Evolutionary conservation across 1,284 basidiomycete genomes (phyloP).

Genomic region (Ustilago trichophora): DNA sequence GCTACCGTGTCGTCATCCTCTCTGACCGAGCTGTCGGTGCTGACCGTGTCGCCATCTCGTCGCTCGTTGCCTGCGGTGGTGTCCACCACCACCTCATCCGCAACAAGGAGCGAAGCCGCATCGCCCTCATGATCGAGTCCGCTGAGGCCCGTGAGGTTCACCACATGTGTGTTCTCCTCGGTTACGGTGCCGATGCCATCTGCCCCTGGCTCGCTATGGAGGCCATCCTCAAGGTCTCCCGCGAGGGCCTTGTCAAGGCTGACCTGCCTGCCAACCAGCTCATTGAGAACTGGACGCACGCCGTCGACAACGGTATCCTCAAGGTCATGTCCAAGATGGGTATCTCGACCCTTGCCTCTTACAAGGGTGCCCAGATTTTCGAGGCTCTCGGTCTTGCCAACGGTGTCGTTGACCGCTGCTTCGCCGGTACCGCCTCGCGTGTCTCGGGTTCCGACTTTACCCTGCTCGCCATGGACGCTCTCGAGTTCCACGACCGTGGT

Average conservation of each 20-base stretch:
- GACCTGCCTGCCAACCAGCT: constrained; percentile 53
- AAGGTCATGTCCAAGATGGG: constrained; percentile 66
- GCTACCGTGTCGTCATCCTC: constrained; percentile 56
- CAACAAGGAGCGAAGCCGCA: constrained; percentile 62
- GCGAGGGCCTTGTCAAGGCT: constrained; percentile 62
- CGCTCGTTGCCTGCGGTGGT: constrained; percentile 61
- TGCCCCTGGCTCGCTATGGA: constrained; percentile 65
- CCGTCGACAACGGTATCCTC: constrained; percentile 61
- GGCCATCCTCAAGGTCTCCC: constrained; percentile 62
- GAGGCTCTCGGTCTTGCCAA: constrained; percentile 63
- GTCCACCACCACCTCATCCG: constrained; percentile 65
- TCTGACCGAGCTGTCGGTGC: constrained; percentile 59
- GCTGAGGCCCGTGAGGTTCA: constrained; percentile 65
- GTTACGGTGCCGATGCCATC: constrained; percentile 65
- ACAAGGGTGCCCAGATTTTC: constrained; percentile 66
- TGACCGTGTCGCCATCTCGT: constrained; percentile 61
- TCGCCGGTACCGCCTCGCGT: constrained; percentile 62
- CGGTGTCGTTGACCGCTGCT: constrained; percentile 61
- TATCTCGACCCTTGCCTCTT: constrained; percentile 63
- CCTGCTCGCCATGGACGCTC: constrained; percentile 60
- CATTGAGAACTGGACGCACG: constrained; percentile 57
- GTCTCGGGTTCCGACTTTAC: constrained; percentile 60
- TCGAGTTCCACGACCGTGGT: constrained; percentile 64
- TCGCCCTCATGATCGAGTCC: constrained; percentile 62
- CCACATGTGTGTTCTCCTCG: constrained; percentile 64